These are phyloP conservation scores for Trichoderma citrinoviride DNA, from an alignment of 2,329 filamentous ascomycete species.

Conservation along the genomic window DNA sequence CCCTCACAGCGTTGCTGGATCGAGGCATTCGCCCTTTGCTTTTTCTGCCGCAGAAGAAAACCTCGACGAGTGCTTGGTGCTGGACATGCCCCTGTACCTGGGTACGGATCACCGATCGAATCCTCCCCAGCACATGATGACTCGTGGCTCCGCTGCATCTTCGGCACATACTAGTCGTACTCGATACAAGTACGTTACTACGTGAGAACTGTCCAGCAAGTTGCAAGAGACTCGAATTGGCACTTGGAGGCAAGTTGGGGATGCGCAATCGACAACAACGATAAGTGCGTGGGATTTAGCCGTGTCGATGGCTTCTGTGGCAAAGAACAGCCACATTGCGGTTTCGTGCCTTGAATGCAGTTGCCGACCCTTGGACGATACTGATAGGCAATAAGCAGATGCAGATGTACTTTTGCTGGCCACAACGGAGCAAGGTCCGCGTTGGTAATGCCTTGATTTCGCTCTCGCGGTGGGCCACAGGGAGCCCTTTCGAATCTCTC, in stretches of 20 bases:
- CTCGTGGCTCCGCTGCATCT: neutral
- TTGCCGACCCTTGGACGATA: neutral
- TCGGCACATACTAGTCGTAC: too few species aligned
- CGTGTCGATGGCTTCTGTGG: neutral
- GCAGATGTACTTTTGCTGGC: neutral
- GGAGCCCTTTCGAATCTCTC: neutral
- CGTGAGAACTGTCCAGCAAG: neutral
- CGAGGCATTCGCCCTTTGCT: neutral
- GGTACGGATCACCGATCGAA: neutral
- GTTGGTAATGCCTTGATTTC: constrained; percentile 16
- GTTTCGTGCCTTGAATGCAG: too few species aligned
- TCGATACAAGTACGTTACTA: too few species aligned
- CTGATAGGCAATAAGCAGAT: neutral
- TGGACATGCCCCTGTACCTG: neutral
- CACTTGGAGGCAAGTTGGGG: neutral
- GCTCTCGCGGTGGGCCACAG: constrained; percentile 1
- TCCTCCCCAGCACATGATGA: too few species aligned
- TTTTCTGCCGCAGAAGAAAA: neutral
- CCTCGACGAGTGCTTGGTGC: neutral
- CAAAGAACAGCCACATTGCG: neutral
- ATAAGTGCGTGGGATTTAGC: neutral
- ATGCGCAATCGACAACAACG: neutral
- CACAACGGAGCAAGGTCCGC: constrained; percentile 4
- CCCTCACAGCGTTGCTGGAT: neutral
- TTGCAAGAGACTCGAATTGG: neutral